phyloP scores from a whole-genome alignment of 2,329 filamentous ascomycete genomes.

The Colletotrichum paranaense region DNA sequence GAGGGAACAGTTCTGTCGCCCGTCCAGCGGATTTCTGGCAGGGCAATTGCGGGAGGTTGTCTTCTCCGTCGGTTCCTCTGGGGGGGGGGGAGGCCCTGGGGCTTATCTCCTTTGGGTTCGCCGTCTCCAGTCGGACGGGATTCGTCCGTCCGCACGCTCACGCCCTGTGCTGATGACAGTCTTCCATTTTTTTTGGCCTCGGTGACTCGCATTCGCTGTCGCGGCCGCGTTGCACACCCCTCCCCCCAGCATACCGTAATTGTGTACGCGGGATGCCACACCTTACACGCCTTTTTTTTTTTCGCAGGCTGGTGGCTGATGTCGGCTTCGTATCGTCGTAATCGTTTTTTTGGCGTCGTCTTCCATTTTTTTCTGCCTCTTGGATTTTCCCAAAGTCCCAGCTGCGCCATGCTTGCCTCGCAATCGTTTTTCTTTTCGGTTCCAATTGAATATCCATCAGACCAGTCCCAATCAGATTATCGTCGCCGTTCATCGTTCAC shows the following conservation, averaged over 20 bases:
- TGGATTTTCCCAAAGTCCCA: neutral
- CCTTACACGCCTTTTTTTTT: neutral
- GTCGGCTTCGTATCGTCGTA: constrained; percentile 30
- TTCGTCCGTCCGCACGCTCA: constrained; percentile 14
- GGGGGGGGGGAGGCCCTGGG: neutral
- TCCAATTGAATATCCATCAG: neutral
- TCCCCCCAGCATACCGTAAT: neutral
- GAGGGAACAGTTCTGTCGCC: neutral
- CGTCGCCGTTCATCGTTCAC: neutral
- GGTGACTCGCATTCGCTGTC: constrained; percentile 26
- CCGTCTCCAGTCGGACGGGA: constrained; percentile 19
- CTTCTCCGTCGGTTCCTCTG: neutral
- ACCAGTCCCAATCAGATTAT: constrained; percentile 1
- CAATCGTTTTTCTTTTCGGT: neutral
- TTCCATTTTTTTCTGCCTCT: neutral
- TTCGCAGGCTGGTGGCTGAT: neutral
- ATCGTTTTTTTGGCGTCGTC: neutral
- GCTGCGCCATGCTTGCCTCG: constrained; percentile 15
- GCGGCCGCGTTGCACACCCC: constrained; percentile 20
- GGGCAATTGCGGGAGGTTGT: neutral
- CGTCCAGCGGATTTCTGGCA: constrained; percentile 4
- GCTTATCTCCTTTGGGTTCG: constrained; percentile 13
- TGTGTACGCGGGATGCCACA: constrained; percentile 1
- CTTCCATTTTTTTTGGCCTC: neutral
- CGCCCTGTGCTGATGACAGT: constrained; percentile 13